These are phyloP conservation scores for Schizosaccharomyces lindneri DNA, from an alignment of 805 yeast species.

Conservation along the genomic window DNA sequence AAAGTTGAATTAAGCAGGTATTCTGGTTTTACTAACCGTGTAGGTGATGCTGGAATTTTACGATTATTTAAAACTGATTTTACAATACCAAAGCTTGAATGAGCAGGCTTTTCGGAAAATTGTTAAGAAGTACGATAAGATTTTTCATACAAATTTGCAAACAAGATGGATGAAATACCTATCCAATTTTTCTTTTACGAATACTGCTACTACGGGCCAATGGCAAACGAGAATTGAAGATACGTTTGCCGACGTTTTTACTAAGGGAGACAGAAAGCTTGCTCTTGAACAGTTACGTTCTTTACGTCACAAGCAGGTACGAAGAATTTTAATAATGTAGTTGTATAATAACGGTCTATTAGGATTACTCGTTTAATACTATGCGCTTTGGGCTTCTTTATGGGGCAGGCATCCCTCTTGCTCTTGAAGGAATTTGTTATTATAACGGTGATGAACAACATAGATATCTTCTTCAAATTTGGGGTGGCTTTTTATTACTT, in stretches of 20 bases:
- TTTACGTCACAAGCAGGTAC: not conserved
- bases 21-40: slow-evolving; percentile 41
- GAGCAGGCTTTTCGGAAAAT: slow-evolving; percentile 75
- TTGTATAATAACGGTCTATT: not conserved
- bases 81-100: slow-evolving; percentile 50
- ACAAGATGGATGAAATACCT: not conserved
- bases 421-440: not conserved
- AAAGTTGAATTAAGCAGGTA: slow-evolving; percentile 26
- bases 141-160: slow-evolving; percentile 8
- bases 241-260: not conserved
- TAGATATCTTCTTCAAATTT: slow-evolving; percentile 40
- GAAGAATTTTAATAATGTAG: not conserved
- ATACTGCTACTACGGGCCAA: not conserved
- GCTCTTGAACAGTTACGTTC: not conserved
- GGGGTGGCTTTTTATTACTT: slow-evolving; percentile 72
- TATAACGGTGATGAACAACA: not conserved
- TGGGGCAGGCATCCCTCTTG: not conserved
- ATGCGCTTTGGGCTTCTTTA: not conserved
- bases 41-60: slow-evolving; percentile 48
- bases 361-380: not conserved
- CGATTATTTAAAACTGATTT: slow-evolving; percentile 42
- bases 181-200: not conserved
- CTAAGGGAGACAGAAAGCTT: not conserved
- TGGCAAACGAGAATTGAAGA: not conserved
- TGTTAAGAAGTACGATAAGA: slow-evolving; percentile 73